Conservation (phyloP, 257 asterid species). For the Fraxinus excelsior region DNA sequence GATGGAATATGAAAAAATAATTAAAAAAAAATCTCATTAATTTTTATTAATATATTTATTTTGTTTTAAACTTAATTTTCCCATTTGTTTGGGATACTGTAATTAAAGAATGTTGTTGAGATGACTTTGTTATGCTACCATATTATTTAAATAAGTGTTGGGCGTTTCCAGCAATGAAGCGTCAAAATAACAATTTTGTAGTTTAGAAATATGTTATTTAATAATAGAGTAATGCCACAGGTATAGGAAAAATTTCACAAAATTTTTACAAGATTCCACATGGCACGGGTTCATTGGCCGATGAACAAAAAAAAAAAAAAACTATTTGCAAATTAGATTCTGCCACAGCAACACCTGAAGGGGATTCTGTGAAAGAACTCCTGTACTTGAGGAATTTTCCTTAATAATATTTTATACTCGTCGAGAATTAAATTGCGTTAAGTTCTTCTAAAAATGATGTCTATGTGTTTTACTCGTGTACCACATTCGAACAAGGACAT, state of each 20-base stretch:
- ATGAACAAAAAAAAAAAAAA: no score
- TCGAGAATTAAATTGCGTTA: not conserved
- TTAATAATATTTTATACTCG: not conserved
- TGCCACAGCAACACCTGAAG: no score
- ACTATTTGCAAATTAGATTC: no score
- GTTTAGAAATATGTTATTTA: not conserved
- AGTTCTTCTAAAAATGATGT: no score
- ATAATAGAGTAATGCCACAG: no score
- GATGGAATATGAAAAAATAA: not conserved
- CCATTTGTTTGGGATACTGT: not conserved
- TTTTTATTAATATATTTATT: not conserved
- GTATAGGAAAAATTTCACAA: no score
- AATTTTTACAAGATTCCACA: no score
- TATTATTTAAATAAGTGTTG: not conserved
- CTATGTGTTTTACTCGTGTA: not conserved
- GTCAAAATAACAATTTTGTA: not conserved
- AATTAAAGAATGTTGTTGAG: not conserved
- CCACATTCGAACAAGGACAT: no score
- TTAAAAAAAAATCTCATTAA: not conserved
- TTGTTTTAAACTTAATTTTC: not conserved
- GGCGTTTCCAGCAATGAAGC: not conserved
- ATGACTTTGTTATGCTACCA: not conserved
- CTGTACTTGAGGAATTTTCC: no score
- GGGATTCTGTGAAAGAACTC: no score
- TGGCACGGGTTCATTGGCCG: no score